Base-by-base conservation (phyloP, 352 stramenopile species). In the Pythium insidiosum region DNA sequence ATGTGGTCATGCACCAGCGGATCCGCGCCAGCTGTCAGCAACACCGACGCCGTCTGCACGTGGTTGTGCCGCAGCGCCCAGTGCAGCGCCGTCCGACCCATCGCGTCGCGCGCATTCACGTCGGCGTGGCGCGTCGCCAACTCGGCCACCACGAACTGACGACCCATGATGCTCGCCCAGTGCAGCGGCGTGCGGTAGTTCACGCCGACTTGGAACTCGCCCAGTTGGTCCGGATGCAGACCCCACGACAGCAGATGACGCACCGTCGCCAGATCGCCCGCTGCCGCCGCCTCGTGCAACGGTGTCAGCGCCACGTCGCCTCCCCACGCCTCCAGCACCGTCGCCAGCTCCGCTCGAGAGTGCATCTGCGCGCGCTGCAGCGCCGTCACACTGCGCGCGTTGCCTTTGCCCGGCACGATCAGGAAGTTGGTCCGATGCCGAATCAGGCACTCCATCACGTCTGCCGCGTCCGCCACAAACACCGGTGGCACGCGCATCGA, bases 11-110 rank as follows among this genome's bases (percentile, higher is more conserved):
- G 35, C 18, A 85, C 37, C 5, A 66, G 48, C 18, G 61, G 66
- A 29, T 92, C 64, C 3, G 74, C 78, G 20, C 67, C 58, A 13
- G 69, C 59, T 3, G 37, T 46, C 18, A 90, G 56, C 10, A 92
- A 58, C 23, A 74, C 63, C 18, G 68, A 53, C 4, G 85, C 64
- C 13, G 73, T 75, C 1, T 51, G 54, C 11, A 61, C 58, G 47
- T 85, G 78, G 45, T 85, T 88, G 52, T 85, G 73, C 3, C 80
- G 71, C 6, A 75, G 70, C 4, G 77, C 80, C 80, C 80, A 92
- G 50, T 92, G 77, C 40, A 92, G 37, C 12, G 80, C 66, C 1
- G 73, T 85, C 4, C 80, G 73, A 12, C 66, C 71, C 31, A 58
- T 42, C 35, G 56, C 73, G 47, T 91, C 79, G 23, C 76, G 61